A percentile compares a stretch with the other conserved stretches of the same genome.
Evolutionary conservation across 495 filamentous ascomycete species (phyloP).

Genomic region (Bryoglossum gracile): DNA sequence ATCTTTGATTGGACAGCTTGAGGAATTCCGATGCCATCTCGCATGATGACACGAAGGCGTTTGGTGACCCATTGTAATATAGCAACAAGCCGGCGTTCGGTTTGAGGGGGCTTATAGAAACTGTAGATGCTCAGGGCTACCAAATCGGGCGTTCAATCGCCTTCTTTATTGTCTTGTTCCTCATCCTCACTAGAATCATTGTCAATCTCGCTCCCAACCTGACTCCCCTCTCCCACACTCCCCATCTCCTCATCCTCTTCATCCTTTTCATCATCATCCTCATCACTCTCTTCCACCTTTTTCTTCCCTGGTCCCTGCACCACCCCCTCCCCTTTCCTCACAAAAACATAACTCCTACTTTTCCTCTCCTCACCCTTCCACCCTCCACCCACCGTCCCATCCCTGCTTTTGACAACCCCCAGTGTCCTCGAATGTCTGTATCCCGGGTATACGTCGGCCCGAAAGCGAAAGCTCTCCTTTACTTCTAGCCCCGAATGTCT

Average conservation of each 20-base stretch:
- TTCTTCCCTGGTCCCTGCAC: constrained; percentile 24
- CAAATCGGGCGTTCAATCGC: constrained; percentile 14
- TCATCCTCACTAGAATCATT: neutral
- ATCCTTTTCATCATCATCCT: constrained; percentile 25
- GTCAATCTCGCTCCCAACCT: neutral
- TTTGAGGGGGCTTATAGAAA: neutral
- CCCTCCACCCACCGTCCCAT: constrained; percentile 39
- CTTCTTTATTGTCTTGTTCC: constrained; percentile 4
- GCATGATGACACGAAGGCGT: too few species aligned
- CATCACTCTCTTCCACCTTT: constrained; percentile 39
- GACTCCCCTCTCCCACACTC: neutral
- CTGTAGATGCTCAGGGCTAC: constrained; percentile 1
- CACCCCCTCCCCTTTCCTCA: constrained; percentile 46
- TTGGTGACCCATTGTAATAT: neutral
- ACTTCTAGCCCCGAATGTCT: constrained; percentile 71
- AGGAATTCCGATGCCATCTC: too few species aligned
- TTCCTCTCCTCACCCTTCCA: constrained; percentile 77
- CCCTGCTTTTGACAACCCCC: constrained; percentile 59
- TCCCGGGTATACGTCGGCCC: constrained; percentile 65
- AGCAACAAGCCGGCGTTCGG: neutral
- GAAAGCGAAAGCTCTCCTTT: constrained; percentile 70
- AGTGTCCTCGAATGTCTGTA: constrained; percentile 86
- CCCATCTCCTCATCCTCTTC: constrained; percentile 7
- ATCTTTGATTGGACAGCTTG: neutral
- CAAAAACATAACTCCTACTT: constrained; percentile 75